Base-by-base conservation (phyloP, 345 rosid species). In the Citrus inodora region DNA sequence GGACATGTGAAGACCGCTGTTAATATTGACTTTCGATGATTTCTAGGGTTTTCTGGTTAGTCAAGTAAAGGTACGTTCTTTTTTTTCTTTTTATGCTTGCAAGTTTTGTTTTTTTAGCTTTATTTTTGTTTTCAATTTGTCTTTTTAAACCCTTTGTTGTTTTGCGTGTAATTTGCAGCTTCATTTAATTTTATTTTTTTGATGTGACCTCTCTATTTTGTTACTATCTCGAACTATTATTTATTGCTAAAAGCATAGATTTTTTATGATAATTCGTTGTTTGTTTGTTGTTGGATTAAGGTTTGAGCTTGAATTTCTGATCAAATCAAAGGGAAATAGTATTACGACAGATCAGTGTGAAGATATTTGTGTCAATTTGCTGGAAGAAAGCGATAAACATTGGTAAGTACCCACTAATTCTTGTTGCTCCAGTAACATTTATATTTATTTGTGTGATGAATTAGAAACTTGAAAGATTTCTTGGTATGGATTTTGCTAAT, bases 21-120 rank as follows among this genome's bases (percentile, higher is more conserved):
- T 79, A 53, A 32, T 58, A 63, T 25, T 81, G 65, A 48, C 80
- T 75, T 74, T 85, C 80, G 82, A 72, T 76, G 85, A 67, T 78
- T 68, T 80, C 56, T 78, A 79, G 73, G 80, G 79, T 83, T 67
- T 72, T 74, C 73, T 66, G 14, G 73, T 75, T 68, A 7, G 73
- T 80, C 53, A 6, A 63, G 37, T 80, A 56, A 65, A 61, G 62
- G 78, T 71, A 56, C 1, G 78, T 27, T 42, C 53, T 74, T 62
- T 75, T 72, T 72, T 72, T 68, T 61, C 67, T 74, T 51, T 14
- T 69, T 73, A 30, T 65, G 32, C 32, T 68, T 79, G 63, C 53
- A 67, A 71, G 79, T 35, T 70, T 32, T 78, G 40, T 32, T 64
- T 63, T 63, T 42, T 65, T 62, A 53, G 28, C 11, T 24, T 70